Conservation (phyloP, 306 rosid species). For the Boehmeria nivea region DNA sequence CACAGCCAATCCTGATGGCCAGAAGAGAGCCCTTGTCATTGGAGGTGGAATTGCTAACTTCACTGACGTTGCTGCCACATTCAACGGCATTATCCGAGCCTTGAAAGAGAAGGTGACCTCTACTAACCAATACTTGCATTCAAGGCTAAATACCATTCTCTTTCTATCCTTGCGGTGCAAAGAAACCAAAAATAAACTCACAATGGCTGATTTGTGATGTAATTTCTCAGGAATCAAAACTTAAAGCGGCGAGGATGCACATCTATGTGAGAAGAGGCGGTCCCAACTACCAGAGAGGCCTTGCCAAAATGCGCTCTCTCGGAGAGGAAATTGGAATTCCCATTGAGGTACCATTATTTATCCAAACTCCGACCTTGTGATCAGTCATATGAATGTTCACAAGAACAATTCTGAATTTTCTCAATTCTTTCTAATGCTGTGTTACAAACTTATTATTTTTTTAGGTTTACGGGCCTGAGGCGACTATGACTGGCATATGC, state of each 20-base stretch:
- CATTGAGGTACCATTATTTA: slow-evolving; percentile 54
- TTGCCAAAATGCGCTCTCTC: slow-evolving; percentile 76
- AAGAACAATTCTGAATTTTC: background rate
- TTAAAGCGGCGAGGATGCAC: slow-evolving; percentile 81
- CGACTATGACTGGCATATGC: slow-evolving; percentile 98
- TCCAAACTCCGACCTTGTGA: background rate
- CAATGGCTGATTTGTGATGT: background rate
- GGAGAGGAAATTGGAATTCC: slow-evolving; percentile 91
- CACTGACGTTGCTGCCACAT: slow-evolving; percentile 93
- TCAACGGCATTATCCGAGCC: slow-evolving; percentile 89
- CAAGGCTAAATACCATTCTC: slow-evolving; percentile 5
- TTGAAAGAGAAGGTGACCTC: slow-evolving; percentile 80
- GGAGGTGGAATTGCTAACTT: slow-evolving; percentile 99
- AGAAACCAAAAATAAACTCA: slow-evolving; percentile 14
- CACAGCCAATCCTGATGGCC: slow-evolving; percentile 87
- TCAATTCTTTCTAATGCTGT: slow-evolving; percentile 14
- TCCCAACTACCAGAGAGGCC: slow-evolving; percentile 98
- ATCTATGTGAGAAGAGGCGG: slow-evolving; percentile 96
- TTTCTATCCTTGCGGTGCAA: background rate
- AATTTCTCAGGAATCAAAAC: slow-evolving; percentile 63
- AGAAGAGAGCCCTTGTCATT: slow-evolving; percentile 77
- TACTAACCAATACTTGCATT: background rate
- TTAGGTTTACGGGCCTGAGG: slow-evolving; percentile 99
- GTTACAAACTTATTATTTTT: no score
- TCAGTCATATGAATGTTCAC: no score